These are phyloP conservation scores for Cucurbitaria berberidis DNA, from an alignment of 2,329 filamentous ascomycete species.

Conservation along the genomic window DNA sequence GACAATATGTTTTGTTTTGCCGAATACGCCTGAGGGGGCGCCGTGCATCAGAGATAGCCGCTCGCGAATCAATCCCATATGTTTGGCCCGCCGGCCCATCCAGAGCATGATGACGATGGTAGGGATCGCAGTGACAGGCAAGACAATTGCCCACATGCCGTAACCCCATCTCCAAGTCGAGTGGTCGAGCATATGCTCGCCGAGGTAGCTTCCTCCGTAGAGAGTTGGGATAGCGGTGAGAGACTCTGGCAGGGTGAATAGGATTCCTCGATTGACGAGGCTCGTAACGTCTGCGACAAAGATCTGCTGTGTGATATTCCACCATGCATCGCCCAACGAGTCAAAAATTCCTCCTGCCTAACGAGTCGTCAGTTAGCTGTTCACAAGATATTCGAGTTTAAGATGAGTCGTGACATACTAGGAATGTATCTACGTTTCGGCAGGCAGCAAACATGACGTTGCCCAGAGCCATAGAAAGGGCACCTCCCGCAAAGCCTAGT, in stretches of 20 bases:
- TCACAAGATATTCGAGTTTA: not conserved
- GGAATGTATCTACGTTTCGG: not conserved
- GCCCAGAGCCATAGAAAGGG: not conserved
- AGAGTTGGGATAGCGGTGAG: not conserved
- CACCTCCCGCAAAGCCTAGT: not conserved
- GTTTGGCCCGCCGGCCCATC: not conserved
- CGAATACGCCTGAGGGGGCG: not conserved
- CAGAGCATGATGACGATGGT: not conserved
- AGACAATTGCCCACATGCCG: not conserved
- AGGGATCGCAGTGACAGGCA: not conserved
- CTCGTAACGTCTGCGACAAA: not conserved
- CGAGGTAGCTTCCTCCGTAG: not conserved
- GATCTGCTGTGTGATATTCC: not conserved
- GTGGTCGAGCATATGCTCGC: not conserved
- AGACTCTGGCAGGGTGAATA: not conserved
- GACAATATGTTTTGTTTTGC: not conserved
- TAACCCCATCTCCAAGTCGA: not conserved
- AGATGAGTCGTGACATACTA: not conserved
- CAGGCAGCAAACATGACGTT: not conserved
- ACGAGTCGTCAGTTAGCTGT: not conserved
- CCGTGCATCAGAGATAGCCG: not conserved
- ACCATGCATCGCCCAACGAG: not conserved
- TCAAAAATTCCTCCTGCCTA: not conserved
- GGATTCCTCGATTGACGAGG: not conserved
- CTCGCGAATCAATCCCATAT: not conserved